phyloP scores from a whole-genome alignment of 2,329 filamentous ascomycete genomes.

The Epichloe glyceriae region DNA sequence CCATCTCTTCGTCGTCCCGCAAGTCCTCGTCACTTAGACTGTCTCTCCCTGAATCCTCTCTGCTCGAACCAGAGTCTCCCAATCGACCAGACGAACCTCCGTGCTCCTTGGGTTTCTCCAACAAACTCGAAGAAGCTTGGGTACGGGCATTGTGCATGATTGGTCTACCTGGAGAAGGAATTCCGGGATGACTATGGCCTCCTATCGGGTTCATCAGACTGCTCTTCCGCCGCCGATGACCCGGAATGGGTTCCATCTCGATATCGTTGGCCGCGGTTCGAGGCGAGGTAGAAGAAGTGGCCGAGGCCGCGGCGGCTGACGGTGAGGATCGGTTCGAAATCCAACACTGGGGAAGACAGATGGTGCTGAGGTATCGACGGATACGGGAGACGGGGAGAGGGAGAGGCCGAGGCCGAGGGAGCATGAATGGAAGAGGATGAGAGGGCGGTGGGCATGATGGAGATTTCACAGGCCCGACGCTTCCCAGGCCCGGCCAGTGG shows the following conservation, averaged over 20 bases:
- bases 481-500: conserved; percentile 1
- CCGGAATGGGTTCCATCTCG: conserved; percentile 43
- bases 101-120: conserved; percentile 32
- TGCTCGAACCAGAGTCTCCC: conserved; percentile 6
- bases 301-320: conserved; percentile 4
- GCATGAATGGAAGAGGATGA: neutral
- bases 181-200: conserved; percentile 10
- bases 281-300: conserved; percentile 7
- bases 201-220: conserved; percentile 33
- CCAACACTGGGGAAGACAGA: conserved; percentile 1
- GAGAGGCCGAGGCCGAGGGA: neutral
- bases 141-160: conserved; percentile 4
- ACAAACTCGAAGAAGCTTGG: conserved; percentile 10
- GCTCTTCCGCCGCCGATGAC: conserved; percentile 43
- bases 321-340: conserved; percentile 1
- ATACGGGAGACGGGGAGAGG: neutral
- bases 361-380: neutral
- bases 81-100: conserved; percentile 7
- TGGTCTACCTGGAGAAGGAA: conserved; percentile 9
- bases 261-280: conserved; percentile 26
- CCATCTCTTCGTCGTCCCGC: conserved; percentile 81
- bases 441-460: conserved; percentile 7
- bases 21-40: conserved; percentile 58
- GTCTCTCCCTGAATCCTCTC: conserved; percentile 31
- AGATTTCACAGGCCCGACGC: conserved; percentile 2